A percentile compares a stretch with the other conserved stretches of the same genome.
Conservation (phyloP, 768 basidiomycete species). For the Lyophyllum atratum region DNA sequence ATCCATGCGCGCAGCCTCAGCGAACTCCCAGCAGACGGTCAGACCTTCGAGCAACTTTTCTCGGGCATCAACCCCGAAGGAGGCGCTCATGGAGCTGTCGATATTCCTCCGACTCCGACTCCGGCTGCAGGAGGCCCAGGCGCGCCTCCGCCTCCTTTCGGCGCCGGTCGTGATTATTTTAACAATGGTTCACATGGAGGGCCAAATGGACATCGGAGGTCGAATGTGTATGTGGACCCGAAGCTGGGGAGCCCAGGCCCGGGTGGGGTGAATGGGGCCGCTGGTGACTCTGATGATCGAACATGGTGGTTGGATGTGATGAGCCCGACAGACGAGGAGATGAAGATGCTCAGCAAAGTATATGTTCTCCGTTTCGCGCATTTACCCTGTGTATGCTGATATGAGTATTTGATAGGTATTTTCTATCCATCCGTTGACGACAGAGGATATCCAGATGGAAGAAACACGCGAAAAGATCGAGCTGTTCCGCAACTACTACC, state of each 20-base stretch:
- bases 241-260: slow-evolving; percentile 17
- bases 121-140: neutral
- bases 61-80: slow-evolving; percentile 41
- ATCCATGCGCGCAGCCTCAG: slow-evolving; percentile 93
- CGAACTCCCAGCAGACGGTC: slow-evolving; percentile 92
- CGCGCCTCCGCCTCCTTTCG: slow-evolving; percentile 9
- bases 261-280: slow-evolving; percentile 3
- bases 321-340: slow-evolving; percentile 95
- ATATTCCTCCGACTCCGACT: too few relatives aligned
- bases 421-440: slow-evolving; percentile 94
- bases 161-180: neutral
- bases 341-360: slow-evolving; percentile 95
- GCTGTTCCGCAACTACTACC: slow-evolving; percentile 96
- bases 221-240: slow-evolving; percentile 3
- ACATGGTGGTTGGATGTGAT: slow-evolving; percentile 99
- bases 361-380: slow-evolving; percentile 10
- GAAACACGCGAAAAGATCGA: slow-evolving; percentile 99
- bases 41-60: slow-evolving; percentile 92
- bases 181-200: neutral
- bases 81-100: neutral
- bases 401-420: slow-evolving; percentile 65
- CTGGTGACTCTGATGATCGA: slow-evolving; percentile 59
- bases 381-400: neutral
- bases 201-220: neutral
- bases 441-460: slow-evolving; percentile 99